Conservation (phyloP, 148 eudicot species). For the Agrostemma githago region DNA sequence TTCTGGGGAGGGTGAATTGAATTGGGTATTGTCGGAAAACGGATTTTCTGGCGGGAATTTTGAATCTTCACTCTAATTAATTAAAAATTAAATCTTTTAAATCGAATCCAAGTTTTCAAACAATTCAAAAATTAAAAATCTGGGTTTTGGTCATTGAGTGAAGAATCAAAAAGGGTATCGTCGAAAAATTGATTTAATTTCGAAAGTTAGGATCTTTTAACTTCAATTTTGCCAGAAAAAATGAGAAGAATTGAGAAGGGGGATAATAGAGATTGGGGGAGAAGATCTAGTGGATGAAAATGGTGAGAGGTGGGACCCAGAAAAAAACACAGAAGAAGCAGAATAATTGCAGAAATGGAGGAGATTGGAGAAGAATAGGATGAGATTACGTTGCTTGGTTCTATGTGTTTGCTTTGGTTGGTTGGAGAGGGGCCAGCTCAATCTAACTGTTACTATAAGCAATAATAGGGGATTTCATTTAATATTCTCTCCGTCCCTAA, state of each 20-base stretch:
- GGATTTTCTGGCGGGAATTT: constrained; percentile 6
- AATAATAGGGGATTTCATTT: no score
- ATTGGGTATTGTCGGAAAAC: constrained; percentile 19
- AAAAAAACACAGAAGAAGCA: neutral
- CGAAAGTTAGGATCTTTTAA: constrained; percentile 4
- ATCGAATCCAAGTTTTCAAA: no score
- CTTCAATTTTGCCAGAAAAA: neutral
- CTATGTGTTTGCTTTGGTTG: neutral
- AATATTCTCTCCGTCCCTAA: no score
- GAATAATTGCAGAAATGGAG: neutral
- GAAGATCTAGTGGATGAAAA: constrained; percentile 10
- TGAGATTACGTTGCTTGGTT: neutral
- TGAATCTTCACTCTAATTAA: constrained; percentile 2
- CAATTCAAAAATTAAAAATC: no score
- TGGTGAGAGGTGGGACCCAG: constrained; percentile 11
- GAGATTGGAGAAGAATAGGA: neutral
- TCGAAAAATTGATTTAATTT: neutral
- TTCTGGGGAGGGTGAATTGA: neutral
- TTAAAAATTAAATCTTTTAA: neutral
- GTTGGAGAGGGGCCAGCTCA: neutral
- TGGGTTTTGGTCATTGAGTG: neutral
- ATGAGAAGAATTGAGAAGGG: neutral
- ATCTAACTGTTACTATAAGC: neutral
- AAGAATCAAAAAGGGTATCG: neutral
- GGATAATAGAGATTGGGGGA: neutral